Base-by-base conservation (phyloP, 192 early-diverging fungal genomes). In the Podila epigama region DNA sequence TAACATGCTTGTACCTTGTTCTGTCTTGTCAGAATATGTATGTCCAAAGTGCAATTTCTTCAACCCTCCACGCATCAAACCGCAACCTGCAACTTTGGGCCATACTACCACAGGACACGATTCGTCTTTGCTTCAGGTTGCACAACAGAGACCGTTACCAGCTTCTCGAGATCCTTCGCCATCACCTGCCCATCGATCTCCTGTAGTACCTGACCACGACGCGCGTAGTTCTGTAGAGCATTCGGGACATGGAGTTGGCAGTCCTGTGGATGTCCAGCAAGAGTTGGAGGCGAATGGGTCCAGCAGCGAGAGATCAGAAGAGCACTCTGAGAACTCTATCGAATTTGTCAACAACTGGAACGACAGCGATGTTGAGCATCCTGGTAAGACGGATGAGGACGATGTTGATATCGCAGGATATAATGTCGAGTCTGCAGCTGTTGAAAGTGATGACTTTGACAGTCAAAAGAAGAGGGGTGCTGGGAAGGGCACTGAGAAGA, bases 41-140 rank as follows among this genome's bases (percentile, higher is more conserved):
- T 88, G 87, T 63, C 85, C 85, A 31, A 81, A 83, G 32, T 88
- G 87, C 72, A 82, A 83, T 53, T 82, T 83, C 50, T 86, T 88
- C 61, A 88, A 88, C 51, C 80, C 84, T 18, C 83, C 84, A 35
- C 71, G 83, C 28, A 71, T 77, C 52, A 79, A 57, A 22, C 34
- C 40, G 27, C 64, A 61, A 33, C 6, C 61, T 20, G 51, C 61
- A 18, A 27, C 18, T n/a, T 33, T 34, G 27, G 54, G 40, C 34
- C 60, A 28, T 7, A 18, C 63, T 28, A 52, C 42, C 28, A 28
- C 60, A 7, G 68, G 41, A 22, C 61, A 65, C 5, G 73, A 77
- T 1, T 27, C 57, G 37, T 64, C 73, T 3, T 31, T 77, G n/a
- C 73, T 77, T 42, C 73, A 59, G 32, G 73, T n/a, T n/a, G n/a